These are phyloP conservation scores for Endoconidiophora polonica DNA, from an alignment of 2,329 filamentous ascomycete genomes.

Conservation along the genomic window DNA sequence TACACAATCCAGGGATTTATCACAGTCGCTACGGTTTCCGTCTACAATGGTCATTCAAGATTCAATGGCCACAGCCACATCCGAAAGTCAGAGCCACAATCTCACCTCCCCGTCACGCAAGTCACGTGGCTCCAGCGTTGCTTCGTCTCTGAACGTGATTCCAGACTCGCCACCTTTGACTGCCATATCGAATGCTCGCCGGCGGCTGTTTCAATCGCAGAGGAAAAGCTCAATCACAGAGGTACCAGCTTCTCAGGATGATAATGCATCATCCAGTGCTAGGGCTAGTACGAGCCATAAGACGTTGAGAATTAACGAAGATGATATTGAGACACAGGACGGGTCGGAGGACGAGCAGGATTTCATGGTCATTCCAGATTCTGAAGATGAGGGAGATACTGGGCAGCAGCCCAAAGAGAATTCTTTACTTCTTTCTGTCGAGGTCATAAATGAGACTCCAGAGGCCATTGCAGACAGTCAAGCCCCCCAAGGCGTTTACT, in stretches of 20 bases:
- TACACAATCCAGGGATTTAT: background rate
- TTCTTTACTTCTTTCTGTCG: too few relatives aligned
- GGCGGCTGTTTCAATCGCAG: background rate
- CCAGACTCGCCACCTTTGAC: too few relatives aligned
- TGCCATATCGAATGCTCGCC: too few relatives aligned
- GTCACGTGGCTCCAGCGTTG: background rate
- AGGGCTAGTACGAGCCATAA: conserved; percentile 8
- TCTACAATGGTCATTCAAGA: conserved; percentile 28
- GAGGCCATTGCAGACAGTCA: conserved; percentile 1
- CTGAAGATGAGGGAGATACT: conserved; percentile 6
- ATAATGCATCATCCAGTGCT: background rate
- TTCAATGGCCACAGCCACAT: conserved; percentile 22
- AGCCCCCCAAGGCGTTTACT: background rate
- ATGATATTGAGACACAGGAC: conserved; percentile 10
- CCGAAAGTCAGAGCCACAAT: background rate
- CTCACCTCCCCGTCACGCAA: background rate
- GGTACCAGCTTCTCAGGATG: background rate
- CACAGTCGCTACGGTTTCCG: conserved; percentile 10
- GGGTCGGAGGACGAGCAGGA: conserved; percentile 10
- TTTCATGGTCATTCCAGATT: conserved; percentile 12
- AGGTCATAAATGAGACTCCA: too few relatives aligned
- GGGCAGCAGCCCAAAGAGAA: background rate
- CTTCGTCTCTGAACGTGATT: background rate
- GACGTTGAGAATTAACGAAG: conserved; percentile 10
- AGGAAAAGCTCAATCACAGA: background rate